A percentile compares a stretch with the other conserved stretches of the same genome.
Evolutionary conservation across 1,284 basidiomycete species (phyloP).

Genomic region (Moniliophthora roreri): DNA sequence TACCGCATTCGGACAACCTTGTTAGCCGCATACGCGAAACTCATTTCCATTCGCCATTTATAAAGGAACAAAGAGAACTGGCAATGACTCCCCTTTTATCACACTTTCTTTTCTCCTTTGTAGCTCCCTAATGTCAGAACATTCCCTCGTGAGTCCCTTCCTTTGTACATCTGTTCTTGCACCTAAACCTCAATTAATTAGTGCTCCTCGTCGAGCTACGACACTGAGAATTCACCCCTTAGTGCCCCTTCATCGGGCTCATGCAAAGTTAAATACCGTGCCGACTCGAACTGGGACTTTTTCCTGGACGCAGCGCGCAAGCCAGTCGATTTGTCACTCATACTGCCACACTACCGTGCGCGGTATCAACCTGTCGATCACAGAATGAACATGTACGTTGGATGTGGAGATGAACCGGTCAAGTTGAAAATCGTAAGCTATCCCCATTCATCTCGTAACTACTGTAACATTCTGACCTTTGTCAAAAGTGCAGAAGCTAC

Average conservation of each 20-base stretch:
- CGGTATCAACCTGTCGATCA: conserved; percentile 67
- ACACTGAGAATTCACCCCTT: conserved; percentile 24
- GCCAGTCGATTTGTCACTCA: conserved; percentile 62
- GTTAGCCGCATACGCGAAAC: conserved; percentile 32
- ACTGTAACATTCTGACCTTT: not conserved
- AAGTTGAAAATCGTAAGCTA: conserved; percentile 69
- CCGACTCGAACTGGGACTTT: conserved; percentile 61
- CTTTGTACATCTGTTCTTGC: too few relatives aligned
- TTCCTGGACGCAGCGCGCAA: conserved; percentile 48
- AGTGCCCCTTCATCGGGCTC: conserved; percentile 34
- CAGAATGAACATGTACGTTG: conserved; percentile 66
- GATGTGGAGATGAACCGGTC: conserved; percentile 48
- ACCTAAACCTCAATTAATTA: too few relatives aligned
- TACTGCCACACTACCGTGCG: conserved; percentile 74
- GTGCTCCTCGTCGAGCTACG: conserved; percentile 21
- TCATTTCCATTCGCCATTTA: conserved; percentile 4
- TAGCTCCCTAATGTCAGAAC: conserved; percentile 2
- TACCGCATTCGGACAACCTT: conserved; percentile 28
- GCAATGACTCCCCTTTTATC: conserved; percentile 1
- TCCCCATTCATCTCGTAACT: not conserved
- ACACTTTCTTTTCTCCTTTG: not conserved
- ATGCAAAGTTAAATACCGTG: conserved; percentile 57
- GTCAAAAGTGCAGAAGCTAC: conserved; percentile 60
- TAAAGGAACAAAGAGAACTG: conserved; percentile 4
- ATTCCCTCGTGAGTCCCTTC: conserved; percentile 22